Evolutionary conservation across 257 asterid species (phyloP).

Genomic region (Lantana camara): DNA sequence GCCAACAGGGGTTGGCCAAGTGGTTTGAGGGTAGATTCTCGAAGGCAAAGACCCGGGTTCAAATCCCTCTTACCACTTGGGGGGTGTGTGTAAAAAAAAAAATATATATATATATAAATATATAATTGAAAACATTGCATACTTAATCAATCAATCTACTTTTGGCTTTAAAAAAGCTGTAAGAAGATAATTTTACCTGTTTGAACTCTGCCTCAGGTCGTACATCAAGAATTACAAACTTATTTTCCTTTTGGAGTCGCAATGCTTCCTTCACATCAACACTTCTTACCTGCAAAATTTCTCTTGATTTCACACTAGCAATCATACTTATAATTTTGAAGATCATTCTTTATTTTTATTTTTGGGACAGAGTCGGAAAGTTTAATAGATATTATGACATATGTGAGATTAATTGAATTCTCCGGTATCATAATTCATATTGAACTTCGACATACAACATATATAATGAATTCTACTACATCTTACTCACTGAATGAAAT

Average conservation of each 20-base stretch:
- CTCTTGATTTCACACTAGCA: conserved; percentile 1
- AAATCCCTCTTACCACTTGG: too few species aligned
- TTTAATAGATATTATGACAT: background rate
- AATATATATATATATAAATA: too few species aligned
- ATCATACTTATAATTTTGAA: background rate
- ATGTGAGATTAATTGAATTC: background rate
- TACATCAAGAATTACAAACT: conserved; percentile 84
- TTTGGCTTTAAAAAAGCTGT: background rate
- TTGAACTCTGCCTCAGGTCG: conserved; percentile 95
- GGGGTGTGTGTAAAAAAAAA: too few species aligned
- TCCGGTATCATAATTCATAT: conserved; percentile 12
- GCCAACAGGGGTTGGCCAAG: too few species aligned
- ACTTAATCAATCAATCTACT: background rate
- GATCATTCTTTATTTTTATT: too few species aligned
- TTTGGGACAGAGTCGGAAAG: too few species aligned
- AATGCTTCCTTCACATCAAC: conserved; percentile 87
- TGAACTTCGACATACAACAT: background rate
- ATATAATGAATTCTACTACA: background rate
- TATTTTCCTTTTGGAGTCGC: conserved; percentile 77
- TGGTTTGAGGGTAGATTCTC: too few species aligned
- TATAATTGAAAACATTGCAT: too few species aligned
- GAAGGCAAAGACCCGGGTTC: too few species aligned
- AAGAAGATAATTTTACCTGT: conserved; percentile 49
- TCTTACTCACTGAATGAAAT: background rate
- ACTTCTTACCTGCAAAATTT: conserved; percentile 78